These are phyloP conservation scores for Cladorrhinum sp. DNA, from an alignment of 2,329 filamentous ascomycete species.

Conservation along the genomic window DNA sequence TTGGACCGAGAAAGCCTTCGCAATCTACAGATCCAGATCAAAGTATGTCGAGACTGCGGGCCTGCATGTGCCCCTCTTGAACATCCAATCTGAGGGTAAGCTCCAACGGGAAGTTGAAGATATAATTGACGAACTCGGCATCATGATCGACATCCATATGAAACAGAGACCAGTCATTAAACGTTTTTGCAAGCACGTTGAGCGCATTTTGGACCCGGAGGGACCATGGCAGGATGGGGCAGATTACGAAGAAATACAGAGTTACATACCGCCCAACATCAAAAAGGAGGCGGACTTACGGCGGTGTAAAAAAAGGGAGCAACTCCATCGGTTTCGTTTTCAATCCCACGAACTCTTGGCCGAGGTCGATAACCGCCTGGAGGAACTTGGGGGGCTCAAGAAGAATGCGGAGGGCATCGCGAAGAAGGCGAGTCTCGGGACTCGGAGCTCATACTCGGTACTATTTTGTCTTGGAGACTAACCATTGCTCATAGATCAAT, in stretches of 20 bases:
- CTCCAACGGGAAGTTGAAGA: slow-evolving; percentile 45
- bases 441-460: too few species aligned
- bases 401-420: slow-evolving; percentile 33
- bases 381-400: slow-evolving; percentile 35
- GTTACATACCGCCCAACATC: too few species aligned
- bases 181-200: slow-evolving; percentile 29
- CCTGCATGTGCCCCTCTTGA: slow-evolving; percentile 13
- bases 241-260: neutral
- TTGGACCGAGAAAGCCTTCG: slow-evolving; percentile 27
- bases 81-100: slow-evolving; percentile 26
- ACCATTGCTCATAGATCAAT: slow-evolving; percentile 25
- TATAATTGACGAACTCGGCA: slow-evolving; percentile 47
- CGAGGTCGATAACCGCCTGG: slow-evolving; percentile 30
- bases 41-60: slow-evolving; percentile 8
- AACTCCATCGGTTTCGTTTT: slow-evolving; percentile 18
- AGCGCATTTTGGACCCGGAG: slow-evolving; percentile 20
- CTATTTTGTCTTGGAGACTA: too few species aligned
- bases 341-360: slow-evolving; percentile 26
- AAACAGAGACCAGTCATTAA: slow-evolving; percentile 35
- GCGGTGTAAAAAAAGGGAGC: neutral
- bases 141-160: slow-evolving; percentile 41
- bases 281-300: too few species aligned
- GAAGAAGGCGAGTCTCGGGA: too few species aligned
- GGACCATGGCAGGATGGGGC: slow-evolving; percentile 10
- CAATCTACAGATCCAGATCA: slow-evolving; percentile 18